These are phyloP conservation scores for Setaria italica DNA, from an alignment of 202 grass and related monocot genomes.

Conservation along the genomic window DNA sequence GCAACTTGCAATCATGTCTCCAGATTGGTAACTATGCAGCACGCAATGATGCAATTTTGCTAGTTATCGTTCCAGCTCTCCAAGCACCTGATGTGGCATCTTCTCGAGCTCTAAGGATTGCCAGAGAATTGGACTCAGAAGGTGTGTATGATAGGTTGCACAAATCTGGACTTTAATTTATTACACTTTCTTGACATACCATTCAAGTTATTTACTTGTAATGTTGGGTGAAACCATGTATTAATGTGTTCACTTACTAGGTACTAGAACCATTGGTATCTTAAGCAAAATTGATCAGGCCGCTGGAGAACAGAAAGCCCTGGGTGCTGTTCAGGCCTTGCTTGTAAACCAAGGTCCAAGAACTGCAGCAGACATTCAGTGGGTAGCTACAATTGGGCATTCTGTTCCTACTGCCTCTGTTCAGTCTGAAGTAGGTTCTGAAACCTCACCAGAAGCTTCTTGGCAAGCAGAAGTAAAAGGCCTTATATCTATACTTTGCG, in stretches of 20 bases:
- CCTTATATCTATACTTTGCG: conserved; percentile 70
- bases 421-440: conserved; percentile 60
- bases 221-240: conserved; percentile 1
- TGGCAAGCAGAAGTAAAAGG: conserved; percentile 79
- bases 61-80: conserved; percentile 74
- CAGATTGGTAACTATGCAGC: conserved; percentile 66
- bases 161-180: background rate
- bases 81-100: conserved; percentile 80
- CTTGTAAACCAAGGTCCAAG: conserved; percentile 74
- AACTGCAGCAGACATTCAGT: conserved; percentile 66
- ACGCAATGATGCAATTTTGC: conserved; percentile 74
- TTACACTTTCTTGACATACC: background rate
- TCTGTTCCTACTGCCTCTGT: conserved; percentile 62
- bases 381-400: conserved; percentile 82
- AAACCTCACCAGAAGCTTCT: conserved; percentile 72
- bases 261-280: conserved; percentile 87
- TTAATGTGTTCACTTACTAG: conserved; percentile 56
- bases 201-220: conserved; percentile 29
- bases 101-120: conserved; percentile 73
- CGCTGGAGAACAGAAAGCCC: conserved; percentile 69
- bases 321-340: conserved; percentile 72
- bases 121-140: conserved; percentile 80
- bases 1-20: conserved; percentile 21
- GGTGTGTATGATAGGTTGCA: conserved; percentile 45
- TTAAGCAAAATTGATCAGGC: conserved; percentile 89